phyloP scores from a whole-genome alignment of 805 yeast species.

The Citeromyces nyonsensis region DNA sequence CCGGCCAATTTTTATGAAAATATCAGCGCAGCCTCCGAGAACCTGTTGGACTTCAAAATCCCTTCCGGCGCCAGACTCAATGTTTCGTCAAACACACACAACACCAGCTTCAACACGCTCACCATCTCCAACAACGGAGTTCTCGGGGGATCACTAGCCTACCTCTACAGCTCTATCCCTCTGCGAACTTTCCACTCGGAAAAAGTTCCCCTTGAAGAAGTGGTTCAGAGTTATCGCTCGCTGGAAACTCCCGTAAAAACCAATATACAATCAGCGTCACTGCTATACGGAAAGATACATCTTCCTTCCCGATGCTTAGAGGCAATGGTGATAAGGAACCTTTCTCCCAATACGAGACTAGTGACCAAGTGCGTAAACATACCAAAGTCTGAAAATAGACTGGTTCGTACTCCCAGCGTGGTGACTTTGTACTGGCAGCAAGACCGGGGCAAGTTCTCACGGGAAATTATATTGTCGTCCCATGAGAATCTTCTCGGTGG shows the following conservation, averaged over 20 bases:
- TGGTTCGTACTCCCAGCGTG: slow-evolving; percentile 19
- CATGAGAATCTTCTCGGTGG: slow-evolving; percentile 76
- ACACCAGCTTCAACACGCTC: slow-evolving; percentile 56
- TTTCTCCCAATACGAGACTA: slow-evolving; percentile 46
- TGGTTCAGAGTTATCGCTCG: slow-evolving; percentile 51
- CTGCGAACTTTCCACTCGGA: slow-evolving; percentile 35
- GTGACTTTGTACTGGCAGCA: slow-evolving; percentile 61
- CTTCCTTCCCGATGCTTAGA: slow-evolving; percentile 80
- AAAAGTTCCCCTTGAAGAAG: slow-evolving; percentile 43
- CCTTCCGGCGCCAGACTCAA: slow-evolving; percentile 55
- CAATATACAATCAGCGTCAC: slow-evolving; percentile 14
- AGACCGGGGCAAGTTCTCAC: slow-evolving; percentile 43
- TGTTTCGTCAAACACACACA: slow-evolving; percentile 56
- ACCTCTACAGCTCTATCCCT: slow-evolving; percentile 54
- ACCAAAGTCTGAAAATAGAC: slow-evolving; percentile 10
- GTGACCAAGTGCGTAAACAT: slow-evolving; percentile 65
- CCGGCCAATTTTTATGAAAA: slow-evolving; percentile 65
- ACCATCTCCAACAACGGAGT: slow-evolving; percentile 47
- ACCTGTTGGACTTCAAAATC: slow-evolving; percentile 55
- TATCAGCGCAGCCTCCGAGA: slow-evolving; percentile 55
- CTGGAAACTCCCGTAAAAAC: slow-evolving; percentile 24
- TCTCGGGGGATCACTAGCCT: slow-evolving; percentile 73
- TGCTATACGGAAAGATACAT: slow-evolving; percentile 76
- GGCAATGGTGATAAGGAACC: slow-evolving; percentile 64
- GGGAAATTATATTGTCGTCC: slow-evolving; percentile 69